Percentiles rank a stretch among this genome's conserved stretches.
Evolutionary conservation across 1,139 yeast species (phyloP).

Genomic region (Taphrina sp.): DNA sequence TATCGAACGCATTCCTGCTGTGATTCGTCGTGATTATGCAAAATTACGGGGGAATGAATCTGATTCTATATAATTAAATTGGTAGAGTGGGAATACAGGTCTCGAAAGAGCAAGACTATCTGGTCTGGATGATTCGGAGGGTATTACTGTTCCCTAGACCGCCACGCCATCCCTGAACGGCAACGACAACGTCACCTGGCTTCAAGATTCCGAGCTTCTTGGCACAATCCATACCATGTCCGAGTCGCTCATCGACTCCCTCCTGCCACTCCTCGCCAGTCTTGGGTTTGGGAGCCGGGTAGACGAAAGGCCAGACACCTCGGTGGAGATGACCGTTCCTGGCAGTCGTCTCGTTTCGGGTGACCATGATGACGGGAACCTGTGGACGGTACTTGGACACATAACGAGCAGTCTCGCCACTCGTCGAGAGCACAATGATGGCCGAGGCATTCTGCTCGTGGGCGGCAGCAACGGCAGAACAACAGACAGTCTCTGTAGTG

Average conservation of each 20-base stretch:
- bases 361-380: conserved; percentile 96
- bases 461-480: conserved; percentile 94
- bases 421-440: conserved; percentile 87
- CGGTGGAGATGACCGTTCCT: conserved; percentile 95
- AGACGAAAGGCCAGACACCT: conserved; percentile 97
- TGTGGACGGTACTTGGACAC: conserved; percentile 96
- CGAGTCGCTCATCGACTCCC: conserved; percentile 92
- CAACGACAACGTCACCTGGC: conserved; percentile 86
- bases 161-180: conserved; percentile 98
- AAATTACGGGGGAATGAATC: too few species aligned
- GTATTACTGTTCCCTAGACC: conserved; percentile 99
- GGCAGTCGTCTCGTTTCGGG: conserved; percentile 90
- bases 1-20: too few species aligned
- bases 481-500: conserved; percentile 94
- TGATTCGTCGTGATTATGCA: too few species aligned
- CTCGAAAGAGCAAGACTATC: too few species aligned
- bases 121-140: too few species aligned
- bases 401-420: conserved; percentile 89
- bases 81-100: too few species aligned
- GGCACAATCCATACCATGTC: conserved; percentile 92
- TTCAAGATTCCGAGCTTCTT: conserved; percentile 78
- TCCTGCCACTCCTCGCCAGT: conserved; percentile 74
- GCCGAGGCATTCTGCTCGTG: conserved; percentile 97
- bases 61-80: too few species aligned
- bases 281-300: conserved; percentile 59